phyloP scores from a whole-genome alignment of 305 asterid species.

The Plantago coronopus region DNA sequence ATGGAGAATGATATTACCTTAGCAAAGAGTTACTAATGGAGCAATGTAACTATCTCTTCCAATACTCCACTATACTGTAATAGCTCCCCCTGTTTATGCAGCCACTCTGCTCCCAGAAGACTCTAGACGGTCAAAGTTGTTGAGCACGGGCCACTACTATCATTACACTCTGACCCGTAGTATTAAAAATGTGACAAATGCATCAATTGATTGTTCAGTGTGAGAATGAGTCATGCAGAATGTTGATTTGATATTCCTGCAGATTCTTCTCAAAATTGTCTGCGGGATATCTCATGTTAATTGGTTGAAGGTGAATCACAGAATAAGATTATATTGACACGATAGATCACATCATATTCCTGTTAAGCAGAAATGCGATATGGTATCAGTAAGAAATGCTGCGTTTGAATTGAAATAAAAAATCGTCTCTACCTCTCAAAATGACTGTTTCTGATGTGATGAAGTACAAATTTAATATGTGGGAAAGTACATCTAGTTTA shows the following conservation, averaged over 20 bases:
- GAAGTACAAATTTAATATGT: background rate
- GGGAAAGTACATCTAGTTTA: background rate
- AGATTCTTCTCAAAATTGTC: background rate
- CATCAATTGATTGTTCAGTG: background rate
- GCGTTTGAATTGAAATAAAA: background rate
- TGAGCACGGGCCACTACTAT: background rate
- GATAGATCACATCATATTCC: background rate
- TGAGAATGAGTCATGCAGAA: background rate
- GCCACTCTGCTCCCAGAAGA: background rate
- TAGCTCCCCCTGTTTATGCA: background rate
- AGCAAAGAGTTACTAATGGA: background rate
- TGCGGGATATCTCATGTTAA: too few species aligned
- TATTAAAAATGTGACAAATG: too few species aligned
- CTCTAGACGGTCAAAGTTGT: background rate
- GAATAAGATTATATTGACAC: background rate
- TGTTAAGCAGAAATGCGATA: background rate
- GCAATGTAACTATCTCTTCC: background rate
- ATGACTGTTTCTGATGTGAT: background rate
- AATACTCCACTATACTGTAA: background rate
- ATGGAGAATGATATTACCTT: too few species aligned
- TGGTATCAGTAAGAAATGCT: background rate
- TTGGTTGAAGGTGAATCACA: background rate
- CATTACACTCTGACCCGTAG: too few species aligned
- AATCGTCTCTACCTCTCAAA: background rate
- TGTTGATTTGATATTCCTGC: background rate